A percentile compares a stretch with the other conserved stretches of the same genome.
Evolutionary conservation across 2,329 filamentous ascomycete genomes (phyloP).

Genomic region (Aspergillus latus): DNA sequence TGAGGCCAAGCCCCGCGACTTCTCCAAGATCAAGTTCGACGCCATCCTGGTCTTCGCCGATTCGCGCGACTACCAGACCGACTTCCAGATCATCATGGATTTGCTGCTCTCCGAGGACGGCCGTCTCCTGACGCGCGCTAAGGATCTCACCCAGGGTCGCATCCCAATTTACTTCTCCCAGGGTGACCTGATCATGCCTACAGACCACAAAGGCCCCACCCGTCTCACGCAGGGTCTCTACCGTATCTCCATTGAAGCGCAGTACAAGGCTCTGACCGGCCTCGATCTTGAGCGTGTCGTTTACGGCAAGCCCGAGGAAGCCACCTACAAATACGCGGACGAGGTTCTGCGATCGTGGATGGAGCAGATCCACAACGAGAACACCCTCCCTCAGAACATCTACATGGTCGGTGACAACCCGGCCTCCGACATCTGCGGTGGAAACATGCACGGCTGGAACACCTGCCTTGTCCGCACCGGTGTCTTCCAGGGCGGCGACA

Average conservation of each 20-base stretch:
- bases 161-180: conserved; percentile 75
- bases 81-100: conserved; percentile 76
- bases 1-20: conserved; percentile 68
- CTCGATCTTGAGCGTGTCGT: conserved; percentile 72
- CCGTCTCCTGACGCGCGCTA: conserved; percentile 62
- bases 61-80: conserved; percentile 70
- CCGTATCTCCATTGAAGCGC: conserved; percentile 71
- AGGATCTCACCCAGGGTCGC: conserved; percentile 63
- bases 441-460: conserved; percentile 82
- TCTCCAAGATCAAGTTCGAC: conserved; percentile 69
- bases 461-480: conserved; percentile 75
- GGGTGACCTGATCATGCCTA: conserved; percentile 64
- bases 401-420: conserved; percentile 79
- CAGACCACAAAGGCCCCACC: conserved; percentile 61
- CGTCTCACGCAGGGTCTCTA: conserved; percentile 74
- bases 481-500: conserved; percentile 74
- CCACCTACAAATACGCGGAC: conserved; percentile 77
- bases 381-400: conserved; percentile 66
- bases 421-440: conserved; percentile 70
- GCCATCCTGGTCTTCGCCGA: conserved; percentile 75
- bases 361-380: conserved; percentile 72
- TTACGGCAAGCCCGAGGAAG: conserved; percentile 72
- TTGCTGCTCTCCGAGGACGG: conserved; percentile 68
- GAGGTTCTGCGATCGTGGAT: conserved; percentile 73
- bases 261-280: conserved; percentile 63